A percentile compares a stretch with the other conserved stretches of the same genome.
phyloP scores from a whole-genome alignment of 495 filamentous ascomycete species.

The Wilcoxina mikolae region DNA sequence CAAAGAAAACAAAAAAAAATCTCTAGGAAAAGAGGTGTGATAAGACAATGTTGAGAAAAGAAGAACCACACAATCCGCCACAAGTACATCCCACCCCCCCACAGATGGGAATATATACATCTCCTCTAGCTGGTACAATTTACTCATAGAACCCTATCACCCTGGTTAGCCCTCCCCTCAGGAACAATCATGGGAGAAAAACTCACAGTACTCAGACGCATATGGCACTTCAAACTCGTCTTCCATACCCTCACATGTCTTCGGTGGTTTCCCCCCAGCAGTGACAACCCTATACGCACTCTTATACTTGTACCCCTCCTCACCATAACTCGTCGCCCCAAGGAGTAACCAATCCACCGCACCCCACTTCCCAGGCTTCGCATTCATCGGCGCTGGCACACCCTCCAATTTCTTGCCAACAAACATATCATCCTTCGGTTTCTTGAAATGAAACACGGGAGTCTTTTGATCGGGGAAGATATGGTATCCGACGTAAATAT shows the following conservation, averaged over 20 bases:
- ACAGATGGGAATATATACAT: too few relatives aligned
- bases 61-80: too few relatives aligned
- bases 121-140: not conserved
- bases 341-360: conserved; percentile 66
- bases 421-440: conserved; percentile 41
- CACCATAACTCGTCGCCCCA: conserved; percentile 35
- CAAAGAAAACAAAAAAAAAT: too few relatives aligned
- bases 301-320: conserved; percentile 35
- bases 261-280: conserved; percentile 61
- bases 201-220: conserved; percentile 52
- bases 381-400: conserved; percentile 42
- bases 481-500: conserved; percentile 58
- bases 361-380: conserved; percentile 41
- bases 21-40: too few relatives aligned
- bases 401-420: conserved; percentile 43
- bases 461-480: conserved; percentile 53
- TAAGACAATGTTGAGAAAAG: too few relatives aligned
- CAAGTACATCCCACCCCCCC: too few relatives aligned
- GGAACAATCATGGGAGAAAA: not conserved
- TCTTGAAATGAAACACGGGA: conserved; percentile 64
- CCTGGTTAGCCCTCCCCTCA: not conserved
- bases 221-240: conserved; percentile 59
- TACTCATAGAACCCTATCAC: conserved; percentile 1
- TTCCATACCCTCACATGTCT: conserved; percentile 53
- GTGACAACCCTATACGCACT: conserved; percentile 79